These are phyloP conservation scores for Penicillium sp. DNA, from an alignment of 2,329 filamentous ascomycete species.

Conservation along the genomic window DNA sequence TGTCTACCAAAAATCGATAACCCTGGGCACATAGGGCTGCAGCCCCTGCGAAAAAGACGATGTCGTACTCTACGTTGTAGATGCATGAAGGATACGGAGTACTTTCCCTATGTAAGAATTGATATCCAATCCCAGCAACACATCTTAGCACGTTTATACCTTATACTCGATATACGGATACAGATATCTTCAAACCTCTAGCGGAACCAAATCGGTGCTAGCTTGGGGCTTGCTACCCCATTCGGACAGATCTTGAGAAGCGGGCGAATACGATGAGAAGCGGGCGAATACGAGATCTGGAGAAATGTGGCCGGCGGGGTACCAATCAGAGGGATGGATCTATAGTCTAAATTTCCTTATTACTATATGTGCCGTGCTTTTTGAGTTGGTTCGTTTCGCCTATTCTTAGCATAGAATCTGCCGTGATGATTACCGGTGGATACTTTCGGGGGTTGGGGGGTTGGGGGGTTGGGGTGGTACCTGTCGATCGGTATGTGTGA, in stretches of 20 bases:
- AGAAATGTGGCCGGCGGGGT: neutral
- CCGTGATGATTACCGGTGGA: neutral
- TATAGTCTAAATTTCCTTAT: conserved; percentile 3
- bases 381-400: neutral
- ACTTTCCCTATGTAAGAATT: neutral
- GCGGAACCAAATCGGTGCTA: neutral
- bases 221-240: neutral
- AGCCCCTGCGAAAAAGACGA: neutral
- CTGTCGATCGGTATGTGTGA: conserved; percentile 6
- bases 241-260: neutral
- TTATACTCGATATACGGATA: neutral
- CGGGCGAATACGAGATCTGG: conserved; percentile 14
- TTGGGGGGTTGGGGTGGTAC: neutral
- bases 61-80: neutral
- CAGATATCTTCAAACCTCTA: neutral
- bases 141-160: neutral
- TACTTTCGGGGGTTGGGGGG: neutral
- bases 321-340: conserved; percentile 5
- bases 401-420: conserved; percentile 6
- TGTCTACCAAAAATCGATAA: neutral
- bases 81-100: neutral
- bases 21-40: neutral
- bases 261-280: conserved; percentile 17
- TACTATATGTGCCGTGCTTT: neutral
- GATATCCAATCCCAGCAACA: neutral